Percentiles rank a stretch among this genome's conserved stretches.
Conservation (phyloP, 2,329 filamentous ascomycete genomes). For the Alternaria alternata region DNA sequence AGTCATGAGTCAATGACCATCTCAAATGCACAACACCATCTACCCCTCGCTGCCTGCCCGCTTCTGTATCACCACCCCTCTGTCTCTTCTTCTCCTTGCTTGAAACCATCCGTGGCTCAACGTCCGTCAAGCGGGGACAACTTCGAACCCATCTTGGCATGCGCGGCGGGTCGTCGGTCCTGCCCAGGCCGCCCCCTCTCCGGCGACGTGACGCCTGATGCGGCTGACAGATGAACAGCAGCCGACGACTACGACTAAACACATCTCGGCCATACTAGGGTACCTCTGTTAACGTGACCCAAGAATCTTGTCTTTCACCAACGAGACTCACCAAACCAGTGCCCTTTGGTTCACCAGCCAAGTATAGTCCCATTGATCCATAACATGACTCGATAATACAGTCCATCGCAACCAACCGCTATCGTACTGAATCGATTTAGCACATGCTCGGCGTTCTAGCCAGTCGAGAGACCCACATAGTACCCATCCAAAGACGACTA, state of each 20-base stretch:
- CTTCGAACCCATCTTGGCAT: neutral
- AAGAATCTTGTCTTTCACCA: neutral
- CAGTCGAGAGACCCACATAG: conserved; percentile 5
- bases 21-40: neutral
- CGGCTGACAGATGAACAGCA: neutral
- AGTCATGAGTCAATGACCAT: neutral
- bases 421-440: neutral
- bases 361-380: neutral
- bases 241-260: conserved; percentile 1
- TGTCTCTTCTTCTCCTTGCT: neutral
- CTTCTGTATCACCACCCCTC: neutral
- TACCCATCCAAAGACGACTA: conserved; percentile 25
- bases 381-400: neutral
- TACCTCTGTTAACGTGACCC: neutral
- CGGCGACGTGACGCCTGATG: neutral
- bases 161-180: neutral
- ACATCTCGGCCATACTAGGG: neutral
- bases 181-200: neutral
- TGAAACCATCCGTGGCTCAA: neutral
- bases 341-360: conserved; percentile 1
- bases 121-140: neutral
- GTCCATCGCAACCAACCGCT: neutral
- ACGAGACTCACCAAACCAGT: neutral
- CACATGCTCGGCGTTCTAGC: neutral
- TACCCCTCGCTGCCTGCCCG: neutral